Evolutionary conservation across 805 yeast genomes (phyloP).

Genomic region (Yarrowia sp.): DNA sequence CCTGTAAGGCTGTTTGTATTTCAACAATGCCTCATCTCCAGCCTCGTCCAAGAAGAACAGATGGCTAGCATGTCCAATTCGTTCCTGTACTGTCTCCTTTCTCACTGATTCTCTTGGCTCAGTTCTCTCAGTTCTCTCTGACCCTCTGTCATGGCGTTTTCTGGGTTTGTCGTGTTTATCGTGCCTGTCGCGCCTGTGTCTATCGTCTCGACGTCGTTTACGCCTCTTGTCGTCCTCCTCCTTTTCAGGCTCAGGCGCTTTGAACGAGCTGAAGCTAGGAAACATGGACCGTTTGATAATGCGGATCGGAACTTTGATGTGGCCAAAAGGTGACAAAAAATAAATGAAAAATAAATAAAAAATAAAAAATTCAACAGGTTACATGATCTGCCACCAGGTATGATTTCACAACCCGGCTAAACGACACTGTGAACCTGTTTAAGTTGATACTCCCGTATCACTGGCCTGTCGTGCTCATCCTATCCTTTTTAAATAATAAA

Average conservation of each 20-base stretch:
- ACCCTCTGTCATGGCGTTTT: background rate
- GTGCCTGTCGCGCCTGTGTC: no score
- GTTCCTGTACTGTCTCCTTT: background rate
- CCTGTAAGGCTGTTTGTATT: background rate
- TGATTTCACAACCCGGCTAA: background rate
- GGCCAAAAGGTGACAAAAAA: background rate
- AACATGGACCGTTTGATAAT: constrained; percentile 7
- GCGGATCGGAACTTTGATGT: background rate
- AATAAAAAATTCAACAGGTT: background rate
- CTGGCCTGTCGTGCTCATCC: no score
- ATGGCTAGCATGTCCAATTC: background rate
- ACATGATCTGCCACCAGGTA: no score
- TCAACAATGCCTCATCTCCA: background rate
- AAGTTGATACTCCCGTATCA: background rate
- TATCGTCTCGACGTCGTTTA: background rate
- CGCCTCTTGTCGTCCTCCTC: background rate
- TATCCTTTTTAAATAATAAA: no score
- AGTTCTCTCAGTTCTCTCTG: background rate
- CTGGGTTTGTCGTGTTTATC: background rate
- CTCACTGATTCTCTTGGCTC: background rate
- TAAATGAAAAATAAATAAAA: background rate
- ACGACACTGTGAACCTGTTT: background rate
- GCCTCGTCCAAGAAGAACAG: background rate
- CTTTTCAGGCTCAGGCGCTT: background rate
- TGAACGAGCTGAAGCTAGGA: constrained; percentile 20